Evolutionary conservation across 225 moss, liverwort and hornwort species (phyloP).

Genomic region (Marchantia polymorpha): DNA sequence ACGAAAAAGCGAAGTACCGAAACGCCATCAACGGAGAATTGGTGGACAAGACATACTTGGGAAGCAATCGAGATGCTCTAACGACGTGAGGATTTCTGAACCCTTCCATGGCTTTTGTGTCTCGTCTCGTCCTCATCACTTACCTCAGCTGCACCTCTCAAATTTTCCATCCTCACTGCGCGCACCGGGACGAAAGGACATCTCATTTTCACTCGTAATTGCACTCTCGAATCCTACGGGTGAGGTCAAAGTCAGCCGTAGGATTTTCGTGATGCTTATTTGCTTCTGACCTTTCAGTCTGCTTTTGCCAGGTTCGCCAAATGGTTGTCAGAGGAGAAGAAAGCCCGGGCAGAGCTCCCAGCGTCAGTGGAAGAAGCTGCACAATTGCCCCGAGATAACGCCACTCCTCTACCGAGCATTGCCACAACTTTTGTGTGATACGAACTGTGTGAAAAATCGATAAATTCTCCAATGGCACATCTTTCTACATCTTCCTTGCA

Average conservation of each 20-base stretch:
- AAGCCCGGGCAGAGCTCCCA: not conserved
- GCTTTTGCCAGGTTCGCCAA: constrained; percentile 6
- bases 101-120: not conserved
- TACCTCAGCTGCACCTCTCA: too few relatives aligned
- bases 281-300: not conserved
- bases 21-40: constrained; percentile 7
- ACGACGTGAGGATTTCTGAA: not conserved
- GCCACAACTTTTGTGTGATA: too few relatives aligned
- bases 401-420: too few relatives aligned
- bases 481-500: too few relatives aligned
- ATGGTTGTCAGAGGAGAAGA: constrained; percentile 13
- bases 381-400: too few relatives aligned
- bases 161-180: not conserved
- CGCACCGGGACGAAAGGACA: not conserved
- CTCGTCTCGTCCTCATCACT: not conserved
- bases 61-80: constrained; percentile 18
- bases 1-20: constrained; percentile 2
- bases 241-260: too few relatives aligned
- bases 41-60: constrained; percentile 3
- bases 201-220: not conserved
- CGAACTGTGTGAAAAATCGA: too few relatives aligned
- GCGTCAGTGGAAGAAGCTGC: too few relatives aligned
- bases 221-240: not conserved
- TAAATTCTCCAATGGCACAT: too few relatives aligned
- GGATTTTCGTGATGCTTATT: too few relatives aligned